Conservation (phyloP, 1,139 yeast species). For the Pneumocystis oryctolagi region DNA sequence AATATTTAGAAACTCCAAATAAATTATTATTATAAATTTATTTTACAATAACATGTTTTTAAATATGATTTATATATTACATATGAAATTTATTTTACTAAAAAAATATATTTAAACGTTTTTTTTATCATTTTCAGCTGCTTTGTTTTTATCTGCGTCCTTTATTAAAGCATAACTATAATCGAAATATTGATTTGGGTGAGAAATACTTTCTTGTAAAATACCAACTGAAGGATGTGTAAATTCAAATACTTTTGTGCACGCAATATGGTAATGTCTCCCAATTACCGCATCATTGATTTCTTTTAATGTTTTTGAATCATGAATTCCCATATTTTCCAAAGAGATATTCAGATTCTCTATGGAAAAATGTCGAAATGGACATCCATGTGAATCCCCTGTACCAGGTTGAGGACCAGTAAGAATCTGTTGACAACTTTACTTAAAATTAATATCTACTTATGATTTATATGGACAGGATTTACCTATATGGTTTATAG, state of each 20-base stretch:
- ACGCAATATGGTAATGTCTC: constrained; percentile 63
- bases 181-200: constrained; percentile 80
- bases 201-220: constrained; percentile 42
- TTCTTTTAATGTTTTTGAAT: constrained; percentile 38
- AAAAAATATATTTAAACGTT: background rate
- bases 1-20: background rate
- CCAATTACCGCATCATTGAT: constrained; percentile 52
- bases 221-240: constrained; percentile 35
- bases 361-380: constrained; percentile 58
- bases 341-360: constrained; percentile 47
- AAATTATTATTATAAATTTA: background rate
- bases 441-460: background rate
- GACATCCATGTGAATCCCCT: constrained; percentile 81
- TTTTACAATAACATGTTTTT: background rate
- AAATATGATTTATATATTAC: background rate
- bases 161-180: background rate
- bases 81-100: background rate
- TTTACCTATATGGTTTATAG: constrained; percentile 46
- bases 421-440: constrained; percentile 63
- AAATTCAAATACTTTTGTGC: constrained; percentile 75
- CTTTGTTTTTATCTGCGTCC: background rate
- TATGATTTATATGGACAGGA: background rate
- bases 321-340: constrained; percentile 52
- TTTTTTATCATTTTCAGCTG: background rate
- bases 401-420: constrained; percentile 52